Conservation (phyloP, 2,329 filamentous ascomycete species). For the Myotisia sp. region DNA sequence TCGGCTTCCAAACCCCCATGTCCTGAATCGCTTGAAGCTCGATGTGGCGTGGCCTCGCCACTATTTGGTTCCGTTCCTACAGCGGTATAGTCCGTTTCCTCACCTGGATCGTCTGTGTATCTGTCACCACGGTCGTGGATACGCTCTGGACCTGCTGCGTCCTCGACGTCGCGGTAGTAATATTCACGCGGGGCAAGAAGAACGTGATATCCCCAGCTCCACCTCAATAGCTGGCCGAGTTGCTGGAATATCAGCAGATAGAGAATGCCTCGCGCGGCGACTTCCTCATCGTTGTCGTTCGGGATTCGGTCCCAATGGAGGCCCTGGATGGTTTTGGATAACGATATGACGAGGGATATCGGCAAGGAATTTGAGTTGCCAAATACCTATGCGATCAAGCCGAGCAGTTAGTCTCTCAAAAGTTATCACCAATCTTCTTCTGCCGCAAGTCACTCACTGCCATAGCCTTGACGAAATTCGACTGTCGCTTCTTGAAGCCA, state of each 20-base stretch:
- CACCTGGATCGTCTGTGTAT: constrained; percentile 28
- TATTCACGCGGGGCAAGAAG: constrained; percentile 69
- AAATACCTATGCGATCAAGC: constrained; percentile 50
- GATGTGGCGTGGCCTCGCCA: neutral
- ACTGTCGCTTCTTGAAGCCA: constrained; percentile 67
- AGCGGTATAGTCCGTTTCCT: constrained; percentile 12
- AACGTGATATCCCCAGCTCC: constrained; percentile 97
- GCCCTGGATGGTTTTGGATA: constrained; percentile 81
- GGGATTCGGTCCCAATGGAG: constrained; percentile 87
- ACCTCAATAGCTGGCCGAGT: constrained; percentile 82
- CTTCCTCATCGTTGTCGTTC: constrained; percentile 88
- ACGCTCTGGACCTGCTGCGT: constrained; percentile 19
- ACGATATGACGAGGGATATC: constrained; percentile 85
- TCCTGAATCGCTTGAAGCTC: too few relatives aligned
- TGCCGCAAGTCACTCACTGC: constrained; percentile 41
- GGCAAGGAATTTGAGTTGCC: constrained; percentile 97
- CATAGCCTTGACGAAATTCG: constrained; percentile 96
- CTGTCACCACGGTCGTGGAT: constrained; percentile 28
- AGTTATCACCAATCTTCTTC: constrained; percentile 3
- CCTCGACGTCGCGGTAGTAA: constrained; percentile 31
- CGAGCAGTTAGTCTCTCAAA: constrained; percentile 2
- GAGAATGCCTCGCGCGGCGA: constrained; percentile 81
- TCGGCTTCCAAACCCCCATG: constrained; percentile 16
- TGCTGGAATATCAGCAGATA: constrained; percentile 97
- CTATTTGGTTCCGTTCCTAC: constrained; percentile 1